Evolutionary conservation across 1,139 yeast genomes (phyloP), one percentile per base, ranked within the genome.

Genomic region (Suhomyces chickasaworum): DNA sequence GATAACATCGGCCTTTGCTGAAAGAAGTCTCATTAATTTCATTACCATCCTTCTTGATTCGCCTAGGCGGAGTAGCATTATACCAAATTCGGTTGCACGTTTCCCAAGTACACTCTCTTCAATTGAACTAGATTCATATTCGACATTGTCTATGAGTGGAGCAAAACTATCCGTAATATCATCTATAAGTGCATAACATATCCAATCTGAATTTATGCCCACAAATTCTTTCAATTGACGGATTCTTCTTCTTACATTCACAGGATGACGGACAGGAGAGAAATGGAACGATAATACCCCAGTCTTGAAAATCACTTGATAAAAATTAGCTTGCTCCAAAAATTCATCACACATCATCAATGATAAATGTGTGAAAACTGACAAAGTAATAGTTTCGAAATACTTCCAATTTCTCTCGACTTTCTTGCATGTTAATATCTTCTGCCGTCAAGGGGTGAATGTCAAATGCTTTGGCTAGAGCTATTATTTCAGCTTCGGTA

Each of bases 1-100:
- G 59, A 93, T 89, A 48, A 93, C 99, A 65, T 95, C 99, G 0
- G 99, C 98, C 65, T 93, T 93, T 51, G 97, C 96, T 22, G 95
- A 84, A 44, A 93, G 75, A 51, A 93, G 73, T 58, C 99, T 78
- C 88, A 93, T 84, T 62, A 91, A 73, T 0, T 96, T 86, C 97
- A 91, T 91, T 34, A 90, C 95, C 60, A 86, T 88, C 51, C 93
- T 77, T 63, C 98, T 80, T n/a, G 96, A 82, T 59, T 89, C 95
- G 47, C 97, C 97, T 54, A 91, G 89, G 53, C 87, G 77, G 53
- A 81, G 80, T 57, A 91, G 72, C 89, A 89, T 86, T 36, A 71
- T 68, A 47, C 88, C 77, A 56, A 86, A 85, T 59, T 88, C 93
- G 12, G 60, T 47, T 39, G 66, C 69, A 39, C 71, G 58, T 1